Conservation (phyloP, 441 rosid species). For the Euphorbia schlechtendalii region DNA sequence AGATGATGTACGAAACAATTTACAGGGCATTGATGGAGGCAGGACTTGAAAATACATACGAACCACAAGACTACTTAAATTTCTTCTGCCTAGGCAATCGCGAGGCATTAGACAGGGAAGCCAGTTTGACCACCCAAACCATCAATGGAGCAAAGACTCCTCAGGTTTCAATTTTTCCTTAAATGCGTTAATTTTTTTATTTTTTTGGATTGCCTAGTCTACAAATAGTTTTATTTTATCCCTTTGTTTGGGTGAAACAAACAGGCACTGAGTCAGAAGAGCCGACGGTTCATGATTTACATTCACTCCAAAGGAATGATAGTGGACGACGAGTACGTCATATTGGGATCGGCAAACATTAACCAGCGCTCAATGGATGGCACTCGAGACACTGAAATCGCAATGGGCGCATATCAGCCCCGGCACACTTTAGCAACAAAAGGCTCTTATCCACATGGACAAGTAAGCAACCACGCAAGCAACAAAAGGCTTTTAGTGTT, state of each 20-base stretch:
- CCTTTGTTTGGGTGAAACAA: neutral
- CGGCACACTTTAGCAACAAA: slow-evolving; percentile 59
- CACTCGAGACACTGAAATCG: slow-evolving; percentile 92
- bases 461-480: slow-evolving; percentile 49
- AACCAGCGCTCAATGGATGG: slow-evolving; percentile 96
- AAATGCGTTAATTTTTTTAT: neutral
- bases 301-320: slow-evolving; percentile 97
- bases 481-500: no score
- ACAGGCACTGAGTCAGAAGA: slow-evolving; percentile 52
- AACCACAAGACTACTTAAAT: slow-evolving; percentile 79
- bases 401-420: slow-evolving; percentile 99
- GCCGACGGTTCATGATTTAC: slow-evolving; percentile 82
- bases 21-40: slow-evolving; percentile 72
- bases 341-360: slow-evolving; percentile 92
- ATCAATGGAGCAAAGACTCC: slow-evolving; percentile 47
- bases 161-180: slow-evolving; percentile 30
- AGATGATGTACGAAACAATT: slow-evolving; percentile 91
- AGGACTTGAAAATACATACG: slow-evolving; percentile 57
- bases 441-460: slow-evolving; percentile 55
- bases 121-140: slow-evolving; percentile 20
- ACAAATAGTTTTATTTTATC: slow-evolving; percentile 18
- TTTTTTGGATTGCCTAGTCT: neutral
- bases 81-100: slow-evolving; percentile 94
- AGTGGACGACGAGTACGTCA: slow-evolving; percentile 77
- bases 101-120: slow-evolving; percentile 39